Conservation (phyloP, 495 filamentous ascomycete genomes). For the Hypoxylon perforatum region DNA sequence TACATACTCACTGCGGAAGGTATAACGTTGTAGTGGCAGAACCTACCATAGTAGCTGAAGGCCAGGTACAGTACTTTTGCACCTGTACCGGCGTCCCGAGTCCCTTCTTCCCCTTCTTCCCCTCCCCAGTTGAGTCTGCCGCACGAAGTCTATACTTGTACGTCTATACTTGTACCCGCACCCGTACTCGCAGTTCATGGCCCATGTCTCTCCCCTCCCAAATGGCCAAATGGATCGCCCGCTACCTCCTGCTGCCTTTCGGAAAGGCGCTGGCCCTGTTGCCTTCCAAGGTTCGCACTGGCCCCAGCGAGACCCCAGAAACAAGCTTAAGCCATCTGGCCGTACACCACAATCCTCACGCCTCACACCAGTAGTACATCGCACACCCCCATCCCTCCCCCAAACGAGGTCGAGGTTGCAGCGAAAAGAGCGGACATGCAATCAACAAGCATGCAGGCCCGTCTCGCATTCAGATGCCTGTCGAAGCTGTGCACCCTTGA, state of each 20-base stretch:
- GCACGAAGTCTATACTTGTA: constrained; percentile 18
- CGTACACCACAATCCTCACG: no score
- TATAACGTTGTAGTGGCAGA: no score
- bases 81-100: neutral
- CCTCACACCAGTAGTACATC: no score
- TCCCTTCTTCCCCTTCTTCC: constrained; percentile 4
- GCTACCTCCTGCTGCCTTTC: constrained; percentile 24
- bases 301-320: constrained; percentile 6
- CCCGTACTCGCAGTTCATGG: constrained; percentile 9
- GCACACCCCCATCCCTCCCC: constrained; percentile 14
- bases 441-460: constrained; percentile 32
- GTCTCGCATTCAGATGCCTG: constrained; percentile 46
- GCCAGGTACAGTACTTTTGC: constrained; percentile 5
- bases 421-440: constrained; percentile 45
- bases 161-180: constrained; percentile 9
- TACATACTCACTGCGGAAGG: constrained; percentile 5
- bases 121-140: no score
- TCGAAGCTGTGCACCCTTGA: constrained; percentile 33
- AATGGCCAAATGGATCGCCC: no score
- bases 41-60: no score
- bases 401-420: constrained; percentile 43
- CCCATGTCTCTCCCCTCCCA: no score
- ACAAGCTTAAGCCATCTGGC: no score
- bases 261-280: constrained; percentile 30
- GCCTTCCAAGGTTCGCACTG: constrained; percentile 37